Base-by-base conservation (phyloP, 257 asterid genomes). In the Salvia miltiorrhiza region DNA sequence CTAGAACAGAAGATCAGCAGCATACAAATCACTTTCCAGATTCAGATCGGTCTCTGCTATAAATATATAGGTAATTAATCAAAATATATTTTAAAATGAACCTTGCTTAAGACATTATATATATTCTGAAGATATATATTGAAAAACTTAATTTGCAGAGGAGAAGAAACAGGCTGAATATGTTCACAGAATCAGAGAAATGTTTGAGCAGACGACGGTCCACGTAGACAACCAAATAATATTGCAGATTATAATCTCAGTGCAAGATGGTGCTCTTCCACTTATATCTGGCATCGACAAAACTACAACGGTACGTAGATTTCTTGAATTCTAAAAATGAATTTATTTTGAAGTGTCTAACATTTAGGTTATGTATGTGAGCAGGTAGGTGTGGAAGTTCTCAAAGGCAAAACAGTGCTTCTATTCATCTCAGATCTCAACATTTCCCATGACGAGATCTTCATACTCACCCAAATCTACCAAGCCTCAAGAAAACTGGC, bases 141-240 rank as follows among this genome's bases (percentile, higher is more conserved):
- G n/a, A 30, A 4, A 40, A 1, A 16, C 17, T n/a, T n/a, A 44
- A 14, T 50, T 43, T 77, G 82, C 90, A 90, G 97, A 67, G 67
- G 89, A 81, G 65, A 85, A 73, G 84, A 85, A 63, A 53, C 85
- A 82, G 3, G 39, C 14, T 5, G 94, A 90, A 21, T 83, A 85
- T 81, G 81, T 63, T n/a, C 76, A 79, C 16, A 82, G 75, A 76
- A 85, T 88, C 14, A 74, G 76, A 53, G 83, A 71, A 55, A 62
- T 84, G 54, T 83, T 88, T 32, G 87, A 20, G 5, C 28, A 85
- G 26, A 60, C 83, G 4, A 70, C 88, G 23, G 78, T 80, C 6
- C 90, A 90, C 71, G 24, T 70, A 33, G 95, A 90, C 87, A 88
- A 86, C 85, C 82, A 85, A 76, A 83, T 67, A 77, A 45, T 84